Percentiles rank a stretch among this genome's conserved stretches.
Conservation (phyloP, 176 grass and related monocot genomes). For the Thalia dealbata region DNA sequence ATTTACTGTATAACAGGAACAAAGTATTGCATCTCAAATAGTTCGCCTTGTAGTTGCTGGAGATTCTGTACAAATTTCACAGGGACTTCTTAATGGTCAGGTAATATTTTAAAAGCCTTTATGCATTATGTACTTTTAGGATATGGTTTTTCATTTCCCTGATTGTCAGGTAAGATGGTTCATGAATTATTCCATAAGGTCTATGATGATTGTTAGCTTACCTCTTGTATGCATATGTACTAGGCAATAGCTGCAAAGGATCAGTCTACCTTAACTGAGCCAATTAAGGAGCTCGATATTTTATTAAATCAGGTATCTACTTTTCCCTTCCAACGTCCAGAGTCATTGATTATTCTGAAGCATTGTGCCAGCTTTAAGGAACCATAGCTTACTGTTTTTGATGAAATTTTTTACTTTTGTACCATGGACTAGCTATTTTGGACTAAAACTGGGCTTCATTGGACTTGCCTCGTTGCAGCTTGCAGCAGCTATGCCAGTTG, state of each 20-base stretch:
- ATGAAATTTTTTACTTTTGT: not conserved
- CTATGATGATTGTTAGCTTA: slow-evolving; percentile 6
- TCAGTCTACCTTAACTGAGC: slow-evolving; percentile 76
- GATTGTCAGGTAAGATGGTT: slow-evolving; percentile 1
- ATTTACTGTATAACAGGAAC: slow-evolving; percentile 41
- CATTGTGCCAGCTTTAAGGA: too few relatives aligned
- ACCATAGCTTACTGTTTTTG: not conserved
- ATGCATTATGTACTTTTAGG: not conserved
- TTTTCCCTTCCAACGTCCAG: not conserved
- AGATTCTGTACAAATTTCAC: slow-evolving; percentile 73
- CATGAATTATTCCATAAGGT: slow-evolving; percentile 6
- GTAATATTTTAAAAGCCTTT: slow-evolving; percentile 21
- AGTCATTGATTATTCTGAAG: not conserved
- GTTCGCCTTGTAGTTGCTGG: slow-evolving; percentile 72
- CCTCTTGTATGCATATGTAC: slow-evolving; percentile 14
- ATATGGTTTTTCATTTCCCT: slow-evolving; percentile 11
- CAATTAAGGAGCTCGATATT: slow-evolving; percentile 94
- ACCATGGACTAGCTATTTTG: not conserved
- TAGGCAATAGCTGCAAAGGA: slow-evolving; percentile 73
- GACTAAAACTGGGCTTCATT: not conserved
- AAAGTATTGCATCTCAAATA: slow-evolving; percentile 76
- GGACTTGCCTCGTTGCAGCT: slow-evolving; percentile 40
- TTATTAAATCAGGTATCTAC: slow-evolving; percentile 73
- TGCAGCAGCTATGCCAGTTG: slow-evolving; percentile 72
- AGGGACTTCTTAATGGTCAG: slow-evolving; percentile 65